These are phyloP conservation scores for Fraxinus anomala DNA, from an alignment of 257 asterid species.

Conservation along the genomic window DNA sequence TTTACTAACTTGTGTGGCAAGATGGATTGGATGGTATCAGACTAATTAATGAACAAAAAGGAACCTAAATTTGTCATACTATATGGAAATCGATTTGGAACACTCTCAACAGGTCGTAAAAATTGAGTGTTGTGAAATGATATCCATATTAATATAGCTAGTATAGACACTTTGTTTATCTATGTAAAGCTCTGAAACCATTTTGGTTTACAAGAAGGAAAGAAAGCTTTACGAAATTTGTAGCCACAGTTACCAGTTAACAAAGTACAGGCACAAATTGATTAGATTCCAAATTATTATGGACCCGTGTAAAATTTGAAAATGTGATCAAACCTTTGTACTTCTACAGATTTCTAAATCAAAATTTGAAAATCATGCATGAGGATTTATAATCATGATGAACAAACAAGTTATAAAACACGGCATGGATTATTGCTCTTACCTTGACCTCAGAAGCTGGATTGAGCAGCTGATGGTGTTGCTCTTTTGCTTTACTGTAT, in stretches of 20 bases:
- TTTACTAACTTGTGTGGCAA: background rate
- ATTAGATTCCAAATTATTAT: too few relatives aligned
- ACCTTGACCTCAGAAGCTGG: conserved; percentile 78
- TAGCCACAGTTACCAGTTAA: background rate
- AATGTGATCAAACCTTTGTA: background rate
- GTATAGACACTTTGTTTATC: too few relatives aligned
- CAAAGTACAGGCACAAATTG: background rate
- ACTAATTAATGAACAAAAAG: background rate
- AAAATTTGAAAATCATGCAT: background rate
- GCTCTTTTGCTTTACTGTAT: conserved; percentile 59
- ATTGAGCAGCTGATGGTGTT: conserved; percentile 52
- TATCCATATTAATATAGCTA: too few relatives aligned
- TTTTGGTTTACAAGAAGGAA: too few relatives aligned
- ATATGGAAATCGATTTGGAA: too few relatives aligned
- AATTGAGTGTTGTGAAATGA: too few relatives aligned
- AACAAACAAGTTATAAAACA: background rate
- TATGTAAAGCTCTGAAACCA: too few relatives aligned
- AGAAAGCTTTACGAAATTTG: too few relatives aligned
- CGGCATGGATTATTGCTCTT: background rate
- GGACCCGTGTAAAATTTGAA: too few relatives aligned
- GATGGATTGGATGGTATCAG: background rate
- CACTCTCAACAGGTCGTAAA: too few relatives aligned
- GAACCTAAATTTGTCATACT: too few relatives aligned
- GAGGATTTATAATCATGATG: background rate
- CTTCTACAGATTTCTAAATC: background rate